A percentile compares a stretch with the other conserved stretches of the same genome.
These are phyloP conservation scores for Candida mattraensis DNA, from an alignment of 805 yeast genomes.

Conservation along the genomic window DNA sequence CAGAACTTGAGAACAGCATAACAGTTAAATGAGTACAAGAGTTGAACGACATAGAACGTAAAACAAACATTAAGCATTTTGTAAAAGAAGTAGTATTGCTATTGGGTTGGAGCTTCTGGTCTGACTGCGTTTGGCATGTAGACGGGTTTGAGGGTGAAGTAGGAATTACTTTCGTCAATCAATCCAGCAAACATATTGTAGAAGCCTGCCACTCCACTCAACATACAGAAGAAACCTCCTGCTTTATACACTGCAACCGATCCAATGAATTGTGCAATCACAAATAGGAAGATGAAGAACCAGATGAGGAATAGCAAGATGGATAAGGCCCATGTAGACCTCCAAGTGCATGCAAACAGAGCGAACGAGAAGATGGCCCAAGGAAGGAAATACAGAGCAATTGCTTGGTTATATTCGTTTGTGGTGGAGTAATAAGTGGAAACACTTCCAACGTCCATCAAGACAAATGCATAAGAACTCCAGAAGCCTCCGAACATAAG, in stretches of 20 bases:
- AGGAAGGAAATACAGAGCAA: conserved; percentile 49
- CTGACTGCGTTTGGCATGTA: conserved; percentile 44
- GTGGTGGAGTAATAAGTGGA: conserved; percentile 37
- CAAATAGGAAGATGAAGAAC: conserved; percentile 45
- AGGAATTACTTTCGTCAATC: conserved; percentile 55
- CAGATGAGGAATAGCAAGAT: conserved; percentile 42
- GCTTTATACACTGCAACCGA: conserved; percentile 37
- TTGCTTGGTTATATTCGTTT: conserved; percentile 41
- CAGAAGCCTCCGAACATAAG: conserved; percentile 57
- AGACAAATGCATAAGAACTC: conserved; percentile 47
- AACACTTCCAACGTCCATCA: conserved; percentile 45
- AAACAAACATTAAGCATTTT: not conserved
- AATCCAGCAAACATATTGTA: conserved; percentile 49
- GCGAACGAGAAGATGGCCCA: conserved; percentile 53
- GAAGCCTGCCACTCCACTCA: conserved; percentile 44
- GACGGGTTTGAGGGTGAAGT: conserved; percentile 49
- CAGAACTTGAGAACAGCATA: no score
- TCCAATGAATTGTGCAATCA: conserved; percentile 43
- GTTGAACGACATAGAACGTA: not conserved
- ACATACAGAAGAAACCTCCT: conserved; percentile 49
- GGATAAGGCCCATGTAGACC: conserved; percentile 45
- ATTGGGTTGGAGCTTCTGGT: conserved; percentile 14
- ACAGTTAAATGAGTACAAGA: no score
- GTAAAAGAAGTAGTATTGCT: conserved; percentile 1
- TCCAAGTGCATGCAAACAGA: conserved; percentile 46